Conservation (phyloP, 495 filamentous ascomycete genomes). For the Penicillium mononematosum region DNA sequence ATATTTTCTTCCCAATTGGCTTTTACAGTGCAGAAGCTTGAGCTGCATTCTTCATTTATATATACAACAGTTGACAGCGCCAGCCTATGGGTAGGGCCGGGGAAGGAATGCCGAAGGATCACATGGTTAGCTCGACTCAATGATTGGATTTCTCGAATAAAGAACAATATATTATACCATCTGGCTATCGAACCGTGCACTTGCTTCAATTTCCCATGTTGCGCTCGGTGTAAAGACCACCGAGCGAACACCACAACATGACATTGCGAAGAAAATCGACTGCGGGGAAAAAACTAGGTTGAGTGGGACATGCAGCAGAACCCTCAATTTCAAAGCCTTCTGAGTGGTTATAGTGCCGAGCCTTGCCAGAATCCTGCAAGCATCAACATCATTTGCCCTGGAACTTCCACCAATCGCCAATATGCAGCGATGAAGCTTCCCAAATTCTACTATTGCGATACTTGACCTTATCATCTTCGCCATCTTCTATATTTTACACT, state of each 20-base stretch:
- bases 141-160: background rate
- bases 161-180: background rate
- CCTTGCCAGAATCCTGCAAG: slow-evolving; percentile 12
- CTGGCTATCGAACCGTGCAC: background rate
- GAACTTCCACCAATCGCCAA: slow-evolving; percentile 26
- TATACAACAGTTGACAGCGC: background rate
- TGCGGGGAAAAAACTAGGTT: slow-evolving; percentile 13
- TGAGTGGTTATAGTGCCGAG: slow-evolving; percentile 20
- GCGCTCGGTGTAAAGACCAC: slow-evolving; percentile 15
- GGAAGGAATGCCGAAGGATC: background rate
- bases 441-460: background rate
- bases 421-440: background rate
- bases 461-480: background rate
- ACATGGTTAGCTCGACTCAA: slow-evolving; percentile 4
- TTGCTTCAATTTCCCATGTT: background rate
- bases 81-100: slow-evolving; percentile 5
- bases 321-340: slow-evolving; percentile 7
- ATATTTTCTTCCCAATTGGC: slow-evolving; percentile 34
- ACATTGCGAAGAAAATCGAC: slow-evolving; percentile 10
- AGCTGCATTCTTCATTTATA: slow-evolving; percentile 3
- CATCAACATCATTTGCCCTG: background rate
- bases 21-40: slow-evolving; percentile 30
- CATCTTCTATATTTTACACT: background rate
- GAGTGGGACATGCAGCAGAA: background rate
- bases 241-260: slow-evolving; percentile 6